Evolutionary conservation across 108 stramenopile species (phyloP).

Genomic region (Cyclotella atomus): DNA sequence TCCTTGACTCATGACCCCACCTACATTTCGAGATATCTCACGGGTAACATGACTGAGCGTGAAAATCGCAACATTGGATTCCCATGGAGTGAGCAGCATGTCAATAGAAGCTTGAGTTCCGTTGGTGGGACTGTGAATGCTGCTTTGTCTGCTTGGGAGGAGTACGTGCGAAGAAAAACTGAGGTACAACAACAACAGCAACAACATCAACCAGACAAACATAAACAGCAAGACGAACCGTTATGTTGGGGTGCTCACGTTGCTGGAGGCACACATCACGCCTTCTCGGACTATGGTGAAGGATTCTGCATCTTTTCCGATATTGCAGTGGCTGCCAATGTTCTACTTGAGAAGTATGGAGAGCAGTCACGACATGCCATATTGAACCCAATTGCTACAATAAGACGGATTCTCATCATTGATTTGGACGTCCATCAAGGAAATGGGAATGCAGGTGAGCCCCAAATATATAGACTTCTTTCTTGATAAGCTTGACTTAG

Average conservation of each 20-base stretch:
- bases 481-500: no score
- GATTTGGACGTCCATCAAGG: slow-evolving; percentile 96
- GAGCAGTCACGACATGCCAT: not conserved
- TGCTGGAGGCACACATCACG: slow-evolving; percentile 96
- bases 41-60: slow-evolving; percentile 71
- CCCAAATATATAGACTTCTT: no score
- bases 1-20: slow-evolving; percentile 75
- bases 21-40: slow-evolving; percentile 81
- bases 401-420: slow-evolving; percentile 74
- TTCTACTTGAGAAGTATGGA: slow-evolving; percentile 67
- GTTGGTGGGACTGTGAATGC: slow-evolving; percentile 93
- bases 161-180: slow-evolving; percentile 26
- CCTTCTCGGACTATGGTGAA: slow-evolving; percentile 91
- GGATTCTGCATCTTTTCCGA: slow-evolving; percentile 94
- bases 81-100: slow-evolving; percentile 85
- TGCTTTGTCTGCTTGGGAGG: slow-evolving; percentile 65
- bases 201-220: not conserved
- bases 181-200: slow-evolving; percentile 4
- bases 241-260: slow-evolving; percentile 71
- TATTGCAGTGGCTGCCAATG: slow-evolving; percentile 92
- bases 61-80: slow-evolving; percentile 94
- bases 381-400: slow-evolving; percentile 1
- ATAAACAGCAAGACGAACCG: slow-evolving; percentile 21
- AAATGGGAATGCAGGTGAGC: slow-evolving; percentile 92
- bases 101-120: slow-evolving; percentile 81